Conservation (phyloP, 352 stramenopile genomes). For the Peronosclerospora sorghi region DNA sequence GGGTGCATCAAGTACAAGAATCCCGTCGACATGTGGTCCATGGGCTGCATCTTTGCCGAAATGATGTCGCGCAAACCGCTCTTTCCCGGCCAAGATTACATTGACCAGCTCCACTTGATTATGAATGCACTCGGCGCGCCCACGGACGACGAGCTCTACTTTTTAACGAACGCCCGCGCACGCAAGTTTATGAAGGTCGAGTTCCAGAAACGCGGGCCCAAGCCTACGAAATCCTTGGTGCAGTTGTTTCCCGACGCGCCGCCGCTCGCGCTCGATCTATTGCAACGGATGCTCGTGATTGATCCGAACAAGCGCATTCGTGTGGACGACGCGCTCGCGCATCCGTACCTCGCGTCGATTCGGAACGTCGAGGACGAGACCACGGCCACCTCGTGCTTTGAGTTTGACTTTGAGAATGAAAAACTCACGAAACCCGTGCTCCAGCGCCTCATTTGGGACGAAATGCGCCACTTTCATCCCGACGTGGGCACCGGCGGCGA, state of each 20-base stretch:
- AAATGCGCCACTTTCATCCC: constrained; percentile 74
- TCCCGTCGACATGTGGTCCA: constrained; percentile 81
- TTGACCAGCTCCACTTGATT: constrained; percentile 85
- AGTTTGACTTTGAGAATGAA: constrained; percentile 84
- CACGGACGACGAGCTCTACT: constrained; percentile 66
- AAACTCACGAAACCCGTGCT: constrained; percentile 75
- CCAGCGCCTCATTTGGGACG: constrained; percentile 78
- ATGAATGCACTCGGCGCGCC: constrained; percentile 84
- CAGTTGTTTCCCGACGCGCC: constrained; percentile 80
- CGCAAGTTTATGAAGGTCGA: constrained; percentile 82
- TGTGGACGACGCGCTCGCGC: constrained; percentile 61
- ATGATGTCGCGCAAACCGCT: constrained; percentile 77
- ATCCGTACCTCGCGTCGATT: constrained; percentile 74
- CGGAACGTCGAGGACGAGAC: constrained; percentile 87
- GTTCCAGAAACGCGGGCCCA: constrained; percentile 42
- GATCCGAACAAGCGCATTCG: constrained; percentile 83
- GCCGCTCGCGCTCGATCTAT: constrained; percentile 74
- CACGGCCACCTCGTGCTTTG: constrained; percentile 45
- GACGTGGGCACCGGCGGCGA: constrained; percentile 29
- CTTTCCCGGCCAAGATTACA: constrained; percentile 79
- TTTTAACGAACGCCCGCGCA: constrained; percentile 83
- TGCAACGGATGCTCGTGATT: constrained; percentile 90
- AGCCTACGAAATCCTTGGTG: constrained; percentile 56
- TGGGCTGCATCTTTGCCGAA: constrained; percentile 79
- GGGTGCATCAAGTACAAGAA: constrained; percentile 82